Evolutionary conservation across 805 yeast genomes (phyloP).

Genomic region (Cyberlindnera samutprakarnensis): DNA sequence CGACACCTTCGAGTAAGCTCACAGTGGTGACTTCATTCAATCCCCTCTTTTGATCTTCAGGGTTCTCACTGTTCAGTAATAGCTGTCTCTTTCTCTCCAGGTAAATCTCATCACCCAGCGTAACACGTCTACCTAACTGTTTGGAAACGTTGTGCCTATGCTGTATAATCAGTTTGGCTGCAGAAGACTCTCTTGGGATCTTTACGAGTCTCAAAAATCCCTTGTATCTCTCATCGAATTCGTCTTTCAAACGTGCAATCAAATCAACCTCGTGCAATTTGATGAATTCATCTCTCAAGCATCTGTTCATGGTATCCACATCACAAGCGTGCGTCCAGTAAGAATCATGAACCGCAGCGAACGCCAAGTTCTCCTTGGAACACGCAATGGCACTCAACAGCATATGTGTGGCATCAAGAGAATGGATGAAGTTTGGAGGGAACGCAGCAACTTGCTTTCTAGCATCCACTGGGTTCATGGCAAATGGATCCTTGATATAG

Average conservation of each 20-base stretch:
- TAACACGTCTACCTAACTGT: constrained; percentile 43
- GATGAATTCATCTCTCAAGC: constrained; percentile 74
- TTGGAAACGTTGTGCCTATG: constrained; percentile 42
- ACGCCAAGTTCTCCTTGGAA: constrained; percentile 52
- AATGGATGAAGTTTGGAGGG: constrained; percentile 93
- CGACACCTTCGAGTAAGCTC: constrained; percentile 35
- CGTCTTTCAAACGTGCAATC: constrained; percentile 61
- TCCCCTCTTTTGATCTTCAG: constrained; percentile 42
- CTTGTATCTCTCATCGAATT: constrained; percentile 73
- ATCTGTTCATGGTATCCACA: constrained; percentile 60
- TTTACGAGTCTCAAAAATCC: constrained; percentile 56
- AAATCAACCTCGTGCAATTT: constrained; percentile 68
- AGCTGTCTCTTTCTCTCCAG: constrained; percentile 59
- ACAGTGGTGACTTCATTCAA: constrained; percentile 61
- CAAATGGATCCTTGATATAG: constrained; percentile 83
- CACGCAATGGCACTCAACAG: constrained; percentile 78
- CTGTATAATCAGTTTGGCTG: constrained; percentile 41
- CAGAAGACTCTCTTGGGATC: constrained; percentile 43
- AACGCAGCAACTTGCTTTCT: constrained; percentile 89
- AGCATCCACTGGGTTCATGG: constrained; percentile 72
- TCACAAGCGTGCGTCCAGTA: constrained; percentile 96
- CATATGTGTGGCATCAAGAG: constrained; percentile 97
- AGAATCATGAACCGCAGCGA: constrained; percentile 96
- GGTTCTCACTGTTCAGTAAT: constrained; percentile 45
- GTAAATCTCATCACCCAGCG: constrained; percentile 65